Evolutionary conservation across 331 rosid species (phyloP).

Genomic region (Rosa hybrid): DNA sequence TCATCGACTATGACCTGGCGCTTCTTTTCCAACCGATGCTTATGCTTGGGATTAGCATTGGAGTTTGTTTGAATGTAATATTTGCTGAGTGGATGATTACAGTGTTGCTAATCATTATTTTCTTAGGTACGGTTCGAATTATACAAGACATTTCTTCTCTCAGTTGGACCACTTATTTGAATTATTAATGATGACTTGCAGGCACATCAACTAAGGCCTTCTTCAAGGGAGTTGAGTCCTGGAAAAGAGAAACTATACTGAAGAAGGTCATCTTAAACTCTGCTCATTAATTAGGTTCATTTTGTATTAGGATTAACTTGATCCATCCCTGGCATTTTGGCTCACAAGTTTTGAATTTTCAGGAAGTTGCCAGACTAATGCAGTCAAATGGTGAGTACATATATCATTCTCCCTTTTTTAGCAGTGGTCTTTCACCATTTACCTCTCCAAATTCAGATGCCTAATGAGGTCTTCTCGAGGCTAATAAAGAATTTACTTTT

Average conservation of each 20-base stretch:
- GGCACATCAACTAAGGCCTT: slow-evolving; percentile 39
- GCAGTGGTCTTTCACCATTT: not conserved
- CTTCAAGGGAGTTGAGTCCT: slow-evolving; percentile 34
- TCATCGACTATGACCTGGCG: slow-evolving; percentile 39
- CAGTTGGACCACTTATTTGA: not conserved
- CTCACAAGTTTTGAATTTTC: slow-evolving; percentile 16
- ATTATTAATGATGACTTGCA: slow-evolving; percentile 9
- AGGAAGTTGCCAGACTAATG: slow-evolving; percentile 36
- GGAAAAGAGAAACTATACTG: slow-evolving; percentile 40
- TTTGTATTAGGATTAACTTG: not conserved
- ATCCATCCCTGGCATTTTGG: not conserved
- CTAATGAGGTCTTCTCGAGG: not conserved
- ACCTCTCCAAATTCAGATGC: not conserved
- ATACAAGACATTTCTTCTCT: not conserved
- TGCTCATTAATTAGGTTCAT: not conserved
- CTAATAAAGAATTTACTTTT: not conserved
- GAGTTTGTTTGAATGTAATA: slow-evolving; percentile 41
- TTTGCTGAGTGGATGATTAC: slow-evolving; percentile 45
- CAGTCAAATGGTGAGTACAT: slow-evolving; percentile 26
- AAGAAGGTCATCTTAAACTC: slow-evolving; percentile 25
- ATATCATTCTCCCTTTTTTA: not conserved
- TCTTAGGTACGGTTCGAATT: slow-evolving; percentile 23
- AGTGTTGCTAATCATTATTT: slow-evolving; percentile 30
- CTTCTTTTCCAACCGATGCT: slow-evolving; percentile 44
- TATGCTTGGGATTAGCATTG: slow-evolving; percentile 39